Conservation (phyloP, 257 asterid genomes). For the Vinca minor region DNA sequence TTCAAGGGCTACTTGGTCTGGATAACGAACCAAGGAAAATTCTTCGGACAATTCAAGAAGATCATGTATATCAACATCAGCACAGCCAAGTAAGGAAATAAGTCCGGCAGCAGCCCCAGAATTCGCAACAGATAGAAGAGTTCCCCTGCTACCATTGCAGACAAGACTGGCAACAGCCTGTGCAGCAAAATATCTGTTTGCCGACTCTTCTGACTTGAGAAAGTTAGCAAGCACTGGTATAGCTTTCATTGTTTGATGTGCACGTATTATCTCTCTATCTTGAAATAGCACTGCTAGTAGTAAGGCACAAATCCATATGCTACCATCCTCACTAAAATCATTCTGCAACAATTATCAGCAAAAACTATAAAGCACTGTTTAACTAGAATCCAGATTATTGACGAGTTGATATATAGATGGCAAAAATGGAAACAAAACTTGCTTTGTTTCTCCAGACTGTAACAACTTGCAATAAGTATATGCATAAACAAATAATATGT, state of each 20-base stretch:
- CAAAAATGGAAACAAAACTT: not conserved
- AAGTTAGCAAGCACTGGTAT: conserved; percentile 78
- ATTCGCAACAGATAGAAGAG: conserved; percentile 95
- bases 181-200: conserved; percentile 92
- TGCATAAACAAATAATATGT: not conserved
- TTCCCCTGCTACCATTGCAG: conserved; percentile 97
- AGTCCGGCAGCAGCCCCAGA: conserved; percentile 93
- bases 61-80: conserved; percentile 67
- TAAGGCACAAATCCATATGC: conserved; percentile 81
- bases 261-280: conserved; percentile 80
- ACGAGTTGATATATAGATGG: not conserved
- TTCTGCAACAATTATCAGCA: conserved; percentile 32
- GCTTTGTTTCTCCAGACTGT: not conserved
- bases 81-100: conserved; percentile 85
- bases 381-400: conserved; percentile 4
- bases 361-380: conserved; percentile 1
- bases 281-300: conserved; percentile 71
- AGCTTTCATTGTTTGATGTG: conserved; percentile 74
- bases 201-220: conserved; percentile 77
- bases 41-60: conserved; percentile 82
- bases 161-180: conserved; percentile 94
- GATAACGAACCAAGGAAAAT: conserved; percentile 67
- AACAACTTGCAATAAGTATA: not conserved
- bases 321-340: conserved; percentile 77
- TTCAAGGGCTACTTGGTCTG: conserved; percentile 93